phyloP scores from a whole-genome alignment of 2,329 filamentous ascomycete species.

The Cladosporium sp. region DNA sequence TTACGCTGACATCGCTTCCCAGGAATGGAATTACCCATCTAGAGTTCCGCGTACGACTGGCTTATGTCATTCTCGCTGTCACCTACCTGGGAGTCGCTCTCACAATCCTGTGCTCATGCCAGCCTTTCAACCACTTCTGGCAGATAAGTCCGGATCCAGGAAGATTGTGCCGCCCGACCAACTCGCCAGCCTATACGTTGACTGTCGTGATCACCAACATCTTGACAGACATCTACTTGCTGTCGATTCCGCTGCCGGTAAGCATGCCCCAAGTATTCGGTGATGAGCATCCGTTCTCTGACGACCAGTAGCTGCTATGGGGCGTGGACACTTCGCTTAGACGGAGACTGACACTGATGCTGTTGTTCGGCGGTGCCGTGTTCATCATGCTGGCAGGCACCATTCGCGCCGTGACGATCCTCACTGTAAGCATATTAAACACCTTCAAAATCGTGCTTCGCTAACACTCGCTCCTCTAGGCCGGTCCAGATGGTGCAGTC shows the following conservation, averaged over 20 bases:
- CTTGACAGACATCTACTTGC: neutral
- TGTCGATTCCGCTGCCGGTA: conserved; percentile 4
- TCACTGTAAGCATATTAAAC: neutral
- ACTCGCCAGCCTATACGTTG: conserved; percentile 2
- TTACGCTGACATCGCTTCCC: neutral
- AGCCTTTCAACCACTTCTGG: conserved; percentile 6
- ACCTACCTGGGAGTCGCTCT: neutral
- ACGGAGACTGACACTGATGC: conserved; percentile 2
- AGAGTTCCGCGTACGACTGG: neutral
- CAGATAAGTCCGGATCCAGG: conserved; percentile 2
- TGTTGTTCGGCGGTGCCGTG: conserved; percentile 1
- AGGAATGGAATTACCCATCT: neutral
- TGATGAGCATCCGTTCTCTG: neutral
- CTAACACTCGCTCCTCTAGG: neutral
- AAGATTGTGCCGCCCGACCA: conserved; percentile 1
- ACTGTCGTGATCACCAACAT: neutral
- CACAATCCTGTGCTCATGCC: neutral
- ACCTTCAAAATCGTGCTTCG: neutral
- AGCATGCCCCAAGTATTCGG: neutral
- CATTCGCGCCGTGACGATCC: neutral
- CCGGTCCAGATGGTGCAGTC: conserved; percentile 6
- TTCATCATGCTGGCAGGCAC: conserved; percentile 7
- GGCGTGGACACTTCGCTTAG: neutral
- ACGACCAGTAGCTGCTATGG: neutral
- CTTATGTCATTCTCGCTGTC: neutral